phyloP scores from a whole-genome alignment of 257 asterid species.

The Eucommia ulmoides region DNA sequence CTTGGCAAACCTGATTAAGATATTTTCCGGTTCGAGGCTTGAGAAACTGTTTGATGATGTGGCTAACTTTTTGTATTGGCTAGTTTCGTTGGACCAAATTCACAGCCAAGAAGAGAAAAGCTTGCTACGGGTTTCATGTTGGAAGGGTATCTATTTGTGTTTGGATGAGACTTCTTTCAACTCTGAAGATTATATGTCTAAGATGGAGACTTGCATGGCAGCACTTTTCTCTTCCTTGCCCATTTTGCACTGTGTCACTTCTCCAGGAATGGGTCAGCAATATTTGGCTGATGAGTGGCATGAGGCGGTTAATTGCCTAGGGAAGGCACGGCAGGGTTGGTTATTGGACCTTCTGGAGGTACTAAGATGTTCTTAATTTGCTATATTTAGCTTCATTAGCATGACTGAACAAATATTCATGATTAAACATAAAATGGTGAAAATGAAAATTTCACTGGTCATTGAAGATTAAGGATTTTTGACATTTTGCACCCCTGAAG shows the following conservation, averaged over 20 bases:
- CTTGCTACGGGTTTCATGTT: slow-evolving; percentile 60
- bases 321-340: slow-evolving; percentile 71
- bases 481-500: no score
- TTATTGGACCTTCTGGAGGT: slow-evolving; percentile 66
- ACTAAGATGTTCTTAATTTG: no score
- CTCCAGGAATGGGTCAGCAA: slow-evolving; percentile 18
- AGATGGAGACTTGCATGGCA: slow-evolving; percentile 64
- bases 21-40: slow-evolving; percentile 60
- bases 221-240: slow-evolving; percentile 57
- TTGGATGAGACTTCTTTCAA: slow-evolving; percentile 36
- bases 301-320: slow-evolving; percentile 75
- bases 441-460: no score
- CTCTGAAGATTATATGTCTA: slow-evolving; percentile 27
- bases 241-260: slow-evolving; percentile 20
- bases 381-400: no score
- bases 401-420: no score
- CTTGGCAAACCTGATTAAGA: slow-evolving; percentile 51
- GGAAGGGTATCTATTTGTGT: slow-evolving; percentile 79
- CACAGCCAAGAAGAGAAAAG: slow-evolving; percentile 30
- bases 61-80: slow-evolving; percentile 39
- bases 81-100: slow-evolving; percentile 31
- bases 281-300: slow-evolving; percentile 47
- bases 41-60: slow-evolving; percentile 66
- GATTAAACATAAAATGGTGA: no score
- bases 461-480: no score